phyloP scores from a whole-genome alignment of 495 filamentous ascomycete species.

The Penicillium coffeae region DNA sequence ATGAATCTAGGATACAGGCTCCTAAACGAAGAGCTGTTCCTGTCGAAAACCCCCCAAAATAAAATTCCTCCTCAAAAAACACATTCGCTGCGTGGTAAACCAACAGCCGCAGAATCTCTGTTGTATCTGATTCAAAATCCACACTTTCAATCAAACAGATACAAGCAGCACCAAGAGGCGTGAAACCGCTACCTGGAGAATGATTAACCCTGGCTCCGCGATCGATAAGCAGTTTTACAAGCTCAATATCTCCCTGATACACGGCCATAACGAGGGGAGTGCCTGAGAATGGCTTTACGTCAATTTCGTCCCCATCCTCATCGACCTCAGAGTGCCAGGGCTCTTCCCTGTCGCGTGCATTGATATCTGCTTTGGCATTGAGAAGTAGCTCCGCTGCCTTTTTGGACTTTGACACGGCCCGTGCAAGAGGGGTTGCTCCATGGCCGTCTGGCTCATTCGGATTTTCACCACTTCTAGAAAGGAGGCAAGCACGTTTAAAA shows the following conservation, averaged over 20 bases:
- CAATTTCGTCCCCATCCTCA: not conserved
- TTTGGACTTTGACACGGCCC: constrained; percentile 3
- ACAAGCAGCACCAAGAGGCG: no score
- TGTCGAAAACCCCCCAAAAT: no score
- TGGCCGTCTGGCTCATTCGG: constrained; percentile 4
- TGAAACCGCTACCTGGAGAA: not conserved
- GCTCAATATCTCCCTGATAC: not conserved
- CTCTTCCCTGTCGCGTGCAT: constrained; percentile 1
- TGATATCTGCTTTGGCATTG: constrained; percentile 7
- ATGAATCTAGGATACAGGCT: not conserved
- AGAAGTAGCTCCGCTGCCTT: constrained; percentile 4
- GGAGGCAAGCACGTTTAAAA: constrained; percentile 3
- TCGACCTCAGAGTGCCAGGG: not conserved
- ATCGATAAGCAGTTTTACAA: constrained; percentile 3
- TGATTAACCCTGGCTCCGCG: constrained; percentile 4
- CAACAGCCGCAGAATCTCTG: constrained; percentile 2
- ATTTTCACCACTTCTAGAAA: constrained; percentile 4
- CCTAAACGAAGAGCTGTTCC: constrained; percentile 1
- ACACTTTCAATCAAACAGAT: not conserved
- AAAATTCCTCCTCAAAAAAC: constrained; percentile 1
- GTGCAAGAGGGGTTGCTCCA: constrained; percentile 5
- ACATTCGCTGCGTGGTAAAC: constrained; percentile 1
- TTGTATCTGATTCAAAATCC: not conserved
- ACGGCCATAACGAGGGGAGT: constrained; percentile 5
- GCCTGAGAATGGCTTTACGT: constrained; percentile 1